phyloP scores from a whole-genome alignment of 1,284 basidiomycete genomes.

The Cerioporus squamosus region DNA sequence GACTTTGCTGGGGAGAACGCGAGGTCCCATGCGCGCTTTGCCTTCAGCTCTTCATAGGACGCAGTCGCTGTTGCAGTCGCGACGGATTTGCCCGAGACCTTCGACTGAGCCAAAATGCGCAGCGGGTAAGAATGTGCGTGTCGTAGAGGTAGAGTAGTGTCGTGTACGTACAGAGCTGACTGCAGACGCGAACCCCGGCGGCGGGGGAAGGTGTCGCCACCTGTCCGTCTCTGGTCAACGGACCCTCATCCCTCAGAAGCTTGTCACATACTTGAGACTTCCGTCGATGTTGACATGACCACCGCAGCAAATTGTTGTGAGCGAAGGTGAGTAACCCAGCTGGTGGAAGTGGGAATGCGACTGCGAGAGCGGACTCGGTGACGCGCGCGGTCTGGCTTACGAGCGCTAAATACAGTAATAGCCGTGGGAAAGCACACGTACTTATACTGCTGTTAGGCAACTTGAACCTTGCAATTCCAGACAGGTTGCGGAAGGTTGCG shows the following conservation, averaged over 20 bases:
- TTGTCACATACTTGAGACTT: conserved; percentile 15
- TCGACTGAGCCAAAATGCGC: conserved; percentile 38
- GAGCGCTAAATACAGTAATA: no score
- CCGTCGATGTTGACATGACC: conserved; percentile 7
- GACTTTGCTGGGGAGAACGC: conserved; percentile 85
- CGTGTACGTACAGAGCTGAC: conserved; percentile 26
- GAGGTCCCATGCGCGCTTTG: conserved; percentile 87
- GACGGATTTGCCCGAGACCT: conserved; percentile 42
- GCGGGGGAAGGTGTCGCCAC: conserved; percentile 64
- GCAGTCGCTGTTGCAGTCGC: conserved; percentile 33
- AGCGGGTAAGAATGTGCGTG: no score
- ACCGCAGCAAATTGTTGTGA: background rate
- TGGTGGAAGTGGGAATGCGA: no score
- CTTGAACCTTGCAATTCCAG: no score
- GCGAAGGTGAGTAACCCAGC: background rate
- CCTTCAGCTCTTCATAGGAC: conserved; percentile 71
- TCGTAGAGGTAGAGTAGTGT: conserved; percentile 27
- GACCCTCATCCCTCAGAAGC: no score
- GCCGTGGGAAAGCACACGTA: no score
- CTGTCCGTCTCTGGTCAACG: conserved; percentile 23
- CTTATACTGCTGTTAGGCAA: no score
- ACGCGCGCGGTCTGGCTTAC: no score
- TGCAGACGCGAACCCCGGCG: conserved; percentile 59
- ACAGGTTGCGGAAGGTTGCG: no score
- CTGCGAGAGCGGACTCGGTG: no score